These are phyloP conservation scores for Coccomyxa sp. DNA, from an alignment of 139 green algal species.

Conservation along the genomic window DNA sequence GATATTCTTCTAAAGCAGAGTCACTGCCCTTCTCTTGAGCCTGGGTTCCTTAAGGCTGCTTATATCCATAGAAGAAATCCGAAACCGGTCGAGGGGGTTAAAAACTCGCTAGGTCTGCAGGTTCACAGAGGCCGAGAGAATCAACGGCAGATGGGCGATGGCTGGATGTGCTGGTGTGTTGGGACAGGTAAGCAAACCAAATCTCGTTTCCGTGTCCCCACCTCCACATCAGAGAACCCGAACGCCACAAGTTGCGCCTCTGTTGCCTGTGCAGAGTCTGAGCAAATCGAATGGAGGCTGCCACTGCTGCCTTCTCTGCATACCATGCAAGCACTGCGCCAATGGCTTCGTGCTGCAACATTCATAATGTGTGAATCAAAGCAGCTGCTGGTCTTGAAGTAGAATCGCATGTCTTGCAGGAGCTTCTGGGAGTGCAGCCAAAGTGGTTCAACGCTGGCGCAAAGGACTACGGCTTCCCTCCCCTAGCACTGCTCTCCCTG, in stretches of 20 bases:
- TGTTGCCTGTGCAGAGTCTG: neutral
- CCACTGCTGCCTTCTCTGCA: neutral
- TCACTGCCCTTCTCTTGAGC: neutral
- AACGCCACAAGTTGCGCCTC: neutral
- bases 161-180: constrained; percentile 81
- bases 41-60: neutral
- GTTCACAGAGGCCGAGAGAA: constrained; percentile 79
- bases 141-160: constrained; percentile 86
- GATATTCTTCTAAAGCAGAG: neutral
- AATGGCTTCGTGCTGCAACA: neutral
- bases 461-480: constrained; percentile 37
- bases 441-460: constrained; percentile 28
- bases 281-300: neutral
- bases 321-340: neutral
- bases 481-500: constrained; percentile 60
- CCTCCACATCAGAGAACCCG: too few relatives aligned
- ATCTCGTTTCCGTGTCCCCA: neutral
- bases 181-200: constrained; percentile 13
- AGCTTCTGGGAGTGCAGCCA: constrained; percentile 25
- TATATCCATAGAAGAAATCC: neutral
- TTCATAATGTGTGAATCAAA: neutral
- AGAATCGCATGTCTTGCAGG: constrained; percentile 19
- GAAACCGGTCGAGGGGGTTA: neutral
- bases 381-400: neutral
- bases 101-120: neutral